Evolutionary conservation across 805 yeast species (phyloP).

Genomic region (Torulaspora franciscae): DNA sequence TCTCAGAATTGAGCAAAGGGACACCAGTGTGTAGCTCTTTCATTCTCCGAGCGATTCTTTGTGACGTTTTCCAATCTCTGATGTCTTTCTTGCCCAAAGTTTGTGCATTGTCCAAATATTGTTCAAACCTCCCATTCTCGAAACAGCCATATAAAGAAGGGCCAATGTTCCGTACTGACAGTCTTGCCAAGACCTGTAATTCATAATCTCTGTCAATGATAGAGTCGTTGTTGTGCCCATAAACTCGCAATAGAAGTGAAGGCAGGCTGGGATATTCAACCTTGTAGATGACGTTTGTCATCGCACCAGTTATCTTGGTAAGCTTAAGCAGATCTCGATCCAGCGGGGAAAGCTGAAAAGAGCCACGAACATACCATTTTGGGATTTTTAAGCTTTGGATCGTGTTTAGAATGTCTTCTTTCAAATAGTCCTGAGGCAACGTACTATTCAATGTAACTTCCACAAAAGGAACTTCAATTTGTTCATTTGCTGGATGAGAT

Average conservation of each 20-base stretch:
- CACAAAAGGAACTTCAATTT: slow-evolving; percentile 43
- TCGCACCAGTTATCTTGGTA: slow-evolving; percentile 80
- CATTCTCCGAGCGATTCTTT: slow-evolving; percentile 93
- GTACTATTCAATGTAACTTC: slow-evolving; percentile 64
- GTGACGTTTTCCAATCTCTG: slow-evolving; percentile 67
- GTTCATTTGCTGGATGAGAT: slow-evolving; percentile 13
- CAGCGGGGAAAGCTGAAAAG: slow-evolving; percentile 24
- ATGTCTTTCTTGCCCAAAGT: slow-evolving; percentile 72
- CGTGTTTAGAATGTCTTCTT: slow-evolving; percentile 68
- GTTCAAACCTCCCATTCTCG: slow-evolving; percentile 90
- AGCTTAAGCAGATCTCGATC: slow-evolving; percentile 46
- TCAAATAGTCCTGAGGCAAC: slow-evolving; percentile 78
- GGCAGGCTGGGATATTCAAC: slow-evolving; percentile 62
- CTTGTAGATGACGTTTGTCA: slow-evolving; percentile 84
- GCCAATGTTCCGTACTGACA: slow-evolving; percentile 76
- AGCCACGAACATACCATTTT: slow-evolving; percentile 65
- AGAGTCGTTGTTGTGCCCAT: slow-evolving; percentile 81
- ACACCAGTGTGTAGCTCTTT: slow-evolving; percentile 85
- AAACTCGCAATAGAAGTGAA: slow-evolving; percentile 67
- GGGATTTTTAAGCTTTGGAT: slow-evolving; percentile 60
- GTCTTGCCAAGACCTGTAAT: slow-evolving; percentile 62
- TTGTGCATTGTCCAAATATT: slow-evolving; percentile 75
- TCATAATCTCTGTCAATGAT: slow-evolving; percentile 85
- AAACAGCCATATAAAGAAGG: slow-evolving; percentile 87
- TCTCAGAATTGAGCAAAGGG: slow-evolving; percentile 54